Base-by-base conservation (phyloP, 1,284 basidiomycete species). In the Cryptococcus floricola region DNA sequence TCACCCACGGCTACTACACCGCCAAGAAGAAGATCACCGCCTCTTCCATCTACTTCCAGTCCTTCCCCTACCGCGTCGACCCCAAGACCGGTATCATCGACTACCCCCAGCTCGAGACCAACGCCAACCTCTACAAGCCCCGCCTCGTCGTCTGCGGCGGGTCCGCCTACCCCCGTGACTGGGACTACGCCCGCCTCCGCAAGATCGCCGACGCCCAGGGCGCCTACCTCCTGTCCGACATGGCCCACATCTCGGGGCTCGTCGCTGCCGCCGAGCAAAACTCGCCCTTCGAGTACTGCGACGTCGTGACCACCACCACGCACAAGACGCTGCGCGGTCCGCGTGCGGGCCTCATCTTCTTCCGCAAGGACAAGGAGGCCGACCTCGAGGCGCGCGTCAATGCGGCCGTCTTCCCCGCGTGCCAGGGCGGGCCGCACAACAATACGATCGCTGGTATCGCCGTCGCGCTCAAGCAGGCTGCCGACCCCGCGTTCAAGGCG, bases 1-100 rank as follows among this genome's bases (percentile, higher is more conserved):
- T 99, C 65, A 97, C 94, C 44, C 94, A 98, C 78, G 94, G 94
- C 41, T 96, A 96, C 83, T 98, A 97, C 80, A 98, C 94, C 62
- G 93, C 93, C 62, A 97, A 97, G 82, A 96, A 97, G 84, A 98
- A 98, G 81, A 98, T 99, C 86, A 97, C 95, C 52, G 93, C 96
- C 27, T 98, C 95, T 42, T 98, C 95, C 18, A 98, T 98, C 81
- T 98, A 98, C 84, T 99, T 98, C 88, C 94, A 98, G 79, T 97
- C 95, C 47, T 84, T 98, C 77, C 96, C 96, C 50, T 99, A 98
- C 76, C 86, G 85, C 59, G 89, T 98, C 66, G 84, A 87, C 72
- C 86, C 88, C 51, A 78, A 84, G 54, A 91, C 88, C 59, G 89
- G 96, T 76, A 83, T 95, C 68, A 87, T 99, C 70, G 93, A 98